Evolutionary conservation across 108 stramenopile species (phyloP).

Genomic region (Epithemia pelagica): DNA sequence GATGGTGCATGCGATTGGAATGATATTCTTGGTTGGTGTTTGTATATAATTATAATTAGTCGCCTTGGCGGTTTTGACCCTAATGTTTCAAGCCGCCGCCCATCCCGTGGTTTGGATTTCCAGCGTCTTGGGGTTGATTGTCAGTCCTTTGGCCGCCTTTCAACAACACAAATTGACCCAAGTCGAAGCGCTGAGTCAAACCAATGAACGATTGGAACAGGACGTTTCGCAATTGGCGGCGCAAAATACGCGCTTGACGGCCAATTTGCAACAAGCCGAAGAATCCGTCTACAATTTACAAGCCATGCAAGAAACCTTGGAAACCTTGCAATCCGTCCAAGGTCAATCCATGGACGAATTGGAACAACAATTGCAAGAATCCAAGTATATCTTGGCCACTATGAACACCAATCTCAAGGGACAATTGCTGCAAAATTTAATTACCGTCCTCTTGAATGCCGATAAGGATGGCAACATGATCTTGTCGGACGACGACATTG

Average conservation of each 20-base stretch:
- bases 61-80: conserved; percentile 7
- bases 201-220: conserved; percentile 24
- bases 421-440: conserved; percentile 25
- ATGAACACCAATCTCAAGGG: conserved; percentile 20
- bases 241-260: conserved; percentile 24
- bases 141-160: conserved; percentile 29
- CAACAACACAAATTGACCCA: conserved; percentile 42
- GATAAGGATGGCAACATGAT: conserved; percentile 32
- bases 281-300: conserved; percentile 27
- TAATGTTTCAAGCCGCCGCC: conserved; percentile 2
- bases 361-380: conserved; percentile 30
- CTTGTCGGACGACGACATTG: conserved; percentile 34
- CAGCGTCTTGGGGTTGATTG: conserved; percentile 18
- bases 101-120: conserved; percentile 17
- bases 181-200: conserved; percentile 26
- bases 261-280: conserved; percentile 17
- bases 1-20: neutral
- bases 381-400: conserved; percentile 18
- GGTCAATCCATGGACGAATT: conserved; percentile 25
- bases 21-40: neutral
- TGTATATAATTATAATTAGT: neutral
- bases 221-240: conserved; percentile 27
- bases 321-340: conserved; percentile 17
- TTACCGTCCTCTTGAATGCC: conserved; percentile 19
- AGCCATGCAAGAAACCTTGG: conserved; percentile 23